A percentile compares a stretch with the other conserved stretches of the same genome.
These are phyloP conservation scores for Cardamine chenopodiifolia DNA, from an alignment of 345 rosid genomes.

Conservation along the genomic window DNA sequence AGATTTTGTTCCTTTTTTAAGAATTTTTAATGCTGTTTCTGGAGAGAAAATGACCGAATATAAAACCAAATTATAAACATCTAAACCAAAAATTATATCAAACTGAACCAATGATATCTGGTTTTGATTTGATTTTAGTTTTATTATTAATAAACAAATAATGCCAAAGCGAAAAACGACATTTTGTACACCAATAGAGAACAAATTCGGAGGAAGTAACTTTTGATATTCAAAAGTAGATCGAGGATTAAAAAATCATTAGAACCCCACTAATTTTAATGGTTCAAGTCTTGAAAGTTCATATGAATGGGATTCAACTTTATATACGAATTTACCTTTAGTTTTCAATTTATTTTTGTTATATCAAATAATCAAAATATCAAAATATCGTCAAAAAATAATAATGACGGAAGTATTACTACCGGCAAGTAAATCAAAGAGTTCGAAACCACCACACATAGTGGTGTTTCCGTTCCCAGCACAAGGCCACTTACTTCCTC, in stretches of 20 bases:
- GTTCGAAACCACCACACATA: conserved; percentile 46
- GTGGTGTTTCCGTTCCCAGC: conserved; percentile 73
- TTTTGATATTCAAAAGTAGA: no score
- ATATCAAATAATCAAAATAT: neutral
- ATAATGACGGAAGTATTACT: neutral
- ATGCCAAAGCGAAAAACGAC: no score
- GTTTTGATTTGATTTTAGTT: neutral
- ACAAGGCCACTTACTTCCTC: conserved; percentile 61
- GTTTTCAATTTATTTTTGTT: neutral
- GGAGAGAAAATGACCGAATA: neutral
- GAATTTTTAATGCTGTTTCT: neutral
- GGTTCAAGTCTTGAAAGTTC: no score
- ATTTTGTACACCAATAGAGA: no score
- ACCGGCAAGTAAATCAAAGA: neutral
- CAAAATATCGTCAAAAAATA: neutral
- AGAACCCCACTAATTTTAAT: no score
- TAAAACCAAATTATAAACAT: neutral
- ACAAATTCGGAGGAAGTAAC: no score
- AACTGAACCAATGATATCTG: no score
- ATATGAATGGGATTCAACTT: neutral
- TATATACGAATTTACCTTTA: neutral
- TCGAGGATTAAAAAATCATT: no score
- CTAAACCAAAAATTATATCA: neutral
- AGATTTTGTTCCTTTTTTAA: neutral
- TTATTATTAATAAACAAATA: no score